Evolutionary conservation across 805 yeast species (phyloP), one percentile per base, ranked within the genome.

Genomic region (Alloascoidea africana): DNA sequence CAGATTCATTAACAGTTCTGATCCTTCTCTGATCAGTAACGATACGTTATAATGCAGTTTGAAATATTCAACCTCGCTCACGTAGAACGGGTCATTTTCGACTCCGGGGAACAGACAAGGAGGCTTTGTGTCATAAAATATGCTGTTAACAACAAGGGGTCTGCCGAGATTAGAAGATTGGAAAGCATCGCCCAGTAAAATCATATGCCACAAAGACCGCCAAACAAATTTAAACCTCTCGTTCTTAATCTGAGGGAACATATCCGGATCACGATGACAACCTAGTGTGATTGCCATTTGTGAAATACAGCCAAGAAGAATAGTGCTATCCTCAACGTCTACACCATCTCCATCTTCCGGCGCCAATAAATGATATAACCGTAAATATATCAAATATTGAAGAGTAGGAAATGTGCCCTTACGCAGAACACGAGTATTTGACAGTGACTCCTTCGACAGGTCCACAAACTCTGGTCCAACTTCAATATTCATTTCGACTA

Each of bases 171-270:
- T 23, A 8, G 30, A 8, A 23, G 30, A 23, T 23, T 23, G 36
- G 14, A 34, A 34, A 5, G 17, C 36, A 16, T 14, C 36, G 11
- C 17, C 36, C 11, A 18, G 6, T 18, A 14, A 8, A 8, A 34
- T 6, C 16, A 34, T 18, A 34, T 34, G 36, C 36, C 36, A 34
- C 13, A 34, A 16, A 16, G 6, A 14, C 8, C 36, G 6, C 36
- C 36, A 34, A 6, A 34, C 18, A 18, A 14, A 34, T 11, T 16
- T 18, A n/a, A 34, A 18, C 5, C 36, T 13, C 32, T 34, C 36
- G 16, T 34, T 17, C 18, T 34, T 34, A 15, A 34, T 34, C 18
- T 34, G 36, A 5, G 36, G 36, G 18, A 34, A 34, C n/a, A 14
- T 34, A 34, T 34, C 36, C 5, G 36, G 36, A 14, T 34, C 36